Percentiles rank a stretch among this genome's conserved stretches.
These are phyloP conservation scores for Talaromyces sp. DNA, from an alignment of 2,329 filamentous ascomycete genomes.

Conservation along the genomic window DNA sequence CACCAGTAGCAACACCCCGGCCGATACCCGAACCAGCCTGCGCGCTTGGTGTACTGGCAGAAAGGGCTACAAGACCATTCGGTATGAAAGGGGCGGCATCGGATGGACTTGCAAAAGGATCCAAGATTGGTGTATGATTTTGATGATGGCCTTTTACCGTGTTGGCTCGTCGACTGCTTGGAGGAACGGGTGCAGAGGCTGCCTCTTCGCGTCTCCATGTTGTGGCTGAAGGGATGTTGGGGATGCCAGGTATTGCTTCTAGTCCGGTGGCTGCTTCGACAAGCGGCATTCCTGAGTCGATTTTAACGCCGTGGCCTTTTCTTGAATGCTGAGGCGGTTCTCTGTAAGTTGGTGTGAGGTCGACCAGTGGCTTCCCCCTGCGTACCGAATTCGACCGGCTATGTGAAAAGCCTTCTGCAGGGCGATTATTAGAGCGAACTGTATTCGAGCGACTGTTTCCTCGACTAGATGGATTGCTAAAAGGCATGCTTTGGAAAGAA, in stretches of 20 bases:
- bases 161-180: conserved; percentile 31
- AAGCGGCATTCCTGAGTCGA: conserved; percentile 36
- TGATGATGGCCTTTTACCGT: conserved; percentile 31
- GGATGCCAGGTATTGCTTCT: conserved; percentile 32
- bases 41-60: conserved; percentile 16
- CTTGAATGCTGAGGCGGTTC: conserved; percentile 53
- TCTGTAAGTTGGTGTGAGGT: conserved; percentile 62
- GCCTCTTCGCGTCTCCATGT: conserved; percentile 36
- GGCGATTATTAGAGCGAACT: conserved; percentile 25
- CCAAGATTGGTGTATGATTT: conserved; percentile 13
- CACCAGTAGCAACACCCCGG: conserved; percentile 40
- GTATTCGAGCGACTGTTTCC: conserved; percentile 31
- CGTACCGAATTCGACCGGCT: conserved; percentile 45
- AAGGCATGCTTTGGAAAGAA: conserved; percentile 29
- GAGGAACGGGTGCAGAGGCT: conserved; percentile 16
- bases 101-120: conserved; percentile 18
- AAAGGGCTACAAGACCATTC: conserved; percentile 37
- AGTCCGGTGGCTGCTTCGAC: conserved; percentile 43
- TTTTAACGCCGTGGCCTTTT: conserved; percentile 43
- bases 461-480: conserved; percentile 24
- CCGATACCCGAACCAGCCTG: conserved; percentile 26
- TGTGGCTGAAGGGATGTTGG: conserved; percentile 37
- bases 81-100: conserved; percentile 30
- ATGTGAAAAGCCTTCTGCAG: conserved; percentile 25
- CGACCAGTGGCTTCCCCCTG: conserved; percentile 61